Percentiles rank a stretch among this genome's conserved stretches.
These are phyloP conservation scores for Biancaea sappan DNA, from an alignment of 306 rosid species.

Conservation along the genomic window DNA sequence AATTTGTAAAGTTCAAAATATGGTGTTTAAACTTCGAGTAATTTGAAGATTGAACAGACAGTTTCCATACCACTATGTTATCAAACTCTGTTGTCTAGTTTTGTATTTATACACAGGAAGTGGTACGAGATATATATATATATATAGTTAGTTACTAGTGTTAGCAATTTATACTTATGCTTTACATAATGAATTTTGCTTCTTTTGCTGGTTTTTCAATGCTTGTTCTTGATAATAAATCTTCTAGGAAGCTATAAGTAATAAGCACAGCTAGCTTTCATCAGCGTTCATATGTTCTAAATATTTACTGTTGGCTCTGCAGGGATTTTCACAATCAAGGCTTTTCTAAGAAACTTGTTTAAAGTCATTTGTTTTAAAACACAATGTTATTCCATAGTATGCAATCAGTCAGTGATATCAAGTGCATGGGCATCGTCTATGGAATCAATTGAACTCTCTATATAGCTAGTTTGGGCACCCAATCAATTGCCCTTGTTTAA, in stretches of 20 bases:
- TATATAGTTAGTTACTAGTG: not conserved
- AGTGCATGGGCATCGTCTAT: slow-evolving; percentile 13
- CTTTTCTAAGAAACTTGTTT: slow-evolving; percentile 10
- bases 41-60: no score
- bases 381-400: slow-evolving; percentile 20
- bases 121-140: not conserved
- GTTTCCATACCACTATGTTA: not conserved
- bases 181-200: not conserved
- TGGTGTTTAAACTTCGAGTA: not conserved
- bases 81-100: slow-evolving; percentile 12
- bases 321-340: slow-evolving; percentile 15
- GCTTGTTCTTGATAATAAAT: not conserved
- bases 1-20: not conserved
- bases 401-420: slow-evolving; percentile 30
- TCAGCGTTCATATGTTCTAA: not conserved
- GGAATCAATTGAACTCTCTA: slow-evolving; percentile 11
- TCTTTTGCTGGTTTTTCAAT: not conserved
- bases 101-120: not conserved
- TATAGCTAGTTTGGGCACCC: slow-evolving; percentile 15
- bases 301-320: slow-evolving; percentile 16
- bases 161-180: not conserved
- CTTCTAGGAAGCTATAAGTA: not conserved
- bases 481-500: slow-evolving; percentile 21
- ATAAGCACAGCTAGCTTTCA: not conserved
- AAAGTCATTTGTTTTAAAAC: slow-evolving; percentile 17